Evolutionary conservation across 768 basidiomycete genomes (phyloP), one percentile per base, ranked within the genome.

Genomic region (Hebeloma cylindrosporum): DNA sequence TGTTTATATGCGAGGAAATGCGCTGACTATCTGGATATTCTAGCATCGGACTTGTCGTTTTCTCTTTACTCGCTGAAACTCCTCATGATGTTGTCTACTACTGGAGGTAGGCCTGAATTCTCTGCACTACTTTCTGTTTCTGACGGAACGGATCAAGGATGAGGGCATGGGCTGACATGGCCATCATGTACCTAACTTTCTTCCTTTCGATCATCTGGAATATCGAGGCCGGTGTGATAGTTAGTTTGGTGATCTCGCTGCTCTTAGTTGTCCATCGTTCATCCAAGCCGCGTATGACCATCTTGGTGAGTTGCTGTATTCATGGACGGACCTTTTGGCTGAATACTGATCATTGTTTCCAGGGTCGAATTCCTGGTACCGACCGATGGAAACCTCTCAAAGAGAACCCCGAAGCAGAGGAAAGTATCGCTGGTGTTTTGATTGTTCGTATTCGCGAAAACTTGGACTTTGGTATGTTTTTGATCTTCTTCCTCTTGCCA

Each of bases 161-260:
- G 79, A 60, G 79, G n/a, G 89, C 95, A n/a, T 94, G 91, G 89
- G 80, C 82, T 27, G 95, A 98, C 61, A 72, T 95, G 36, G 68
- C 78, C 4, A 78, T 98, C 58, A 93, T 97, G 87, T 68, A 72
- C 16, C 75, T 93, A 40, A 97, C 96, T 0, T 96, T 98, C 65
- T 56, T 84, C 50, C 78, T 90, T 42, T 93, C 92, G 2, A 82
- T 96, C 43, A 64, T 96, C 17, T 93, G 91, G 82, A 83, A 86
- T 52, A 83, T 98, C 44, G 93, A 98, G 71, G 83, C 91, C 43
- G 95, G 95, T 10, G 83, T 98, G 31, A 80, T 88, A n/a, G 83
- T 89, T 53, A 89, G 89, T 51, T 71, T 97, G 51, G 81, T 93
- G 30, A 80, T 93, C 45, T 93, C 93, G 23, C 75, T 98, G 29